Percentiles rank a stretch among this genome's conserved stretches.
phyloP scores from a whole-genome alignment of 148 eudicot genomes.

The Beta vulgaris region DNA sequence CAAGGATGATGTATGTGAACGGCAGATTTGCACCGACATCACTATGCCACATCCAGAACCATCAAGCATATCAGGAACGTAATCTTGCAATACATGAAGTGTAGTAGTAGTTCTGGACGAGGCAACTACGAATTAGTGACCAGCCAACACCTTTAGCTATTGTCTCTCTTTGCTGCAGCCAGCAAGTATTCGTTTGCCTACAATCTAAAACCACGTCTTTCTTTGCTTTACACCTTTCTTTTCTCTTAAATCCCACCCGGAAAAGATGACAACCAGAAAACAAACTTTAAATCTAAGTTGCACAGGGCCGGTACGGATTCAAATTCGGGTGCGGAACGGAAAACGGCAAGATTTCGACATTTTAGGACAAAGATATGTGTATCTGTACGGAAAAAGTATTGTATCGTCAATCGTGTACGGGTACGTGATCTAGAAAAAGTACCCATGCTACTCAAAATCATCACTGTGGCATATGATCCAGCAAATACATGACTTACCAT shows the following conservation, averaged over 20 bases:
- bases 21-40: neutral
- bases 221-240: neutral
- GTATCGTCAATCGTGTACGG: too few relatives aligned
- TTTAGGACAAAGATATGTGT: too few relatives aligned
- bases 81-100: neutral
- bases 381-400: too few relatives aligned
- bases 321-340: too few relatives aligned
- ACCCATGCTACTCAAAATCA: too few relatives aligned
- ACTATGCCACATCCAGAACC: neutral
- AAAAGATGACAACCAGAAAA: too few relatives aligned
- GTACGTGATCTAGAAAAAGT: too few relatives aligned
- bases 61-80: neutral
- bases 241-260: neutral
- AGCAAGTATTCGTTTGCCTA: neutral
- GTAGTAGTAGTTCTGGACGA: neutral
- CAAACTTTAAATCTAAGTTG: neutral
- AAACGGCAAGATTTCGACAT: too few relatives aligned
- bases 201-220: neutral
- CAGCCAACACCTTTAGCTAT: neutral
- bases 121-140: neutral
- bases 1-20: neutral
- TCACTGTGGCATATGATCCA: neutral
- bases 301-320: too few relatives aligned
- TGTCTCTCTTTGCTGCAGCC: neutral
- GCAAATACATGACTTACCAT: conserved; percentile 2